A percentile compares a stretch with the other conserved stretches of the same genome.
These are phyloP conservation scores for Tulasnella sp. DNA, from an alignment of 768 basidiomycete species.

Conservation along the genomic window DNA sequence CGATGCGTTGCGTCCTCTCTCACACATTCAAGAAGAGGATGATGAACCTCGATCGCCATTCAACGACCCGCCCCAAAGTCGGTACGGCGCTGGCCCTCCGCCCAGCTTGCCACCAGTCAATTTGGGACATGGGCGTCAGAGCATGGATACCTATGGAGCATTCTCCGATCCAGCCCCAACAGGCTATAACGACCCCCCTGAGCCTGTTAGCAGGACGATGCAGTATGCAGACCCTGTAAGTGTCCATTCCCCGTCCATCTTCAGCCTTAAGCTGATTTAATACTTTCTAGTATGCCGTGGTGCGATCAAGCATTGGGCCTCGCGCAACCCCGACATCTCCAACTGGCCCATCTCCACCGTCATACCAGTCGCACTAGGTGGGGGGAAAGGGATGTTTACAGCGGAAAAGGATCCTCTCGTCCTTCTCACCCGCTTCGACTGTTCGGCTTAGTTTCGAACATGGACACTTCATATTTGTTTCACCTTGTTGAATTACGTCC, in stretches of 20 bases:
- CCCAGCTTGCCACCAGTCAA: constrained; percentile 30
- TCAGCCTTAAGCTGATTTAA: background rate
- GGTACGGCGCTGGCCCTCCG: constrained; percentile 42
- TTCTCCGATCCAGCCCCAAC: constrained; percentile 86
- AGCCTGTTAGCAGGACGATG: constrained; percentile 85
- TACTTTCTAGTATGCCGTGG: constrained; percentile 61
- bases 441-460: background rate
- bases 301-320: constrained; percentile 59
- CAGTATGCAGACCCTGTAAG: constrained; percentile 77
- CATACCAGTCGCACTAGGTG: background rate
- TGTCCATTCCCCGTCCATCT: background rate
- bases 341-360: background rate
- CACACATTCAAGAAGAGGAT: constrained; percentile 49
- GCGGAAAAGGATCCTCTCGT: background rate
- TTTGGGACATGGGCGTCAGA: constrained; percentile 51
- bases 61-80: constrained; percentile 43
- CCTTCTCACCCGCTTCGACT: background rate
- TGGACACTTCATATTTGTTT: constrained; percentile 23
- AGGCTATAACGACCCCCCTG: constrained; percentile 56
- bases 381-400: background rate
- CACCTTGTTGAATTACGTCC: background rate
- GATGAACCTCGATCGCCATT: constrained; percentile 51
- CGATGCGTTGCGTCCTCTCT: constrained; percentile 13
- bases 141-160: constrained; percentile 87
- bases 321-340: background rate